A percentile compares a stretch with the other conserved stretches of the same genome.
Conservation (phyloP, 148 eudicot species). For the Amaranthus cruentus region DNA sequence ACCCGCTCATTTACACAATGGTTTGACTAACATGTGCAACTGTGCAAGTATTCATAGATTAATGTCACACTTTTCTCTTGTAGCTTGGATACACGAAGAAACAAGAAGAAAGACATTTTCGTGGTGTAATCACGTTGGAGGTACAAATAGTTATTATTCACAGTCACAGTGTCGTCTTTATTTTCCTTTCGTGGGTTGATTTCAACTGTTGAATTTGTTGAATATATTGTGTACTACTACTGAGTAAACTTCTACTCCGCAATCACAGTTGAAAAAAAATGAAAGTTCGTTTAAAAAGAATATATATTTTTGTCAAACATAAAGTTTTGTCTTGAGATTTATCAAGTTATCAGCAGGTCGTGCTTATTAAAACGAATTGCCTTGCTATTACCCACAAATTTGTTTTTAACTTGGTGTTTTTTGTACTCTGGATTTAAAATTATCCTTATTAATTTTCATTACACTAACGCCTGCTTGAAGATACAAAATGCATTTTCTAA, state of each 20-base stretch:
- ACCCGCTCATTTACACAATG: too few relatives aligned
- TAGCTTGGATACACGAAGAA: slow-evolving; percentile 99
- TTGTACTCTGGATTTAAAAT: background rate
- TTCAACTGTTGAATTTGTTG: background rate
- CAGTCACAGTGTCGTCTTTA: too few relatives aligned
- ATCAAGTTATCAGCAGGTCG: background rate
- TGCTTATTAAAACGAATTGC: background rate
- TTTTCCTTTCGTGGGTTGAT: too few relatives aligned
- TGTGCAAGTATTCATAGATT: background rate
- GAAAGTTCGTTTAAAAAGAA: too few relatives aligned
- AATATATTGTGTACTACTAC: too few relatives aligned
- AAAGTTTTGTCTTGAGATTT: background rate
- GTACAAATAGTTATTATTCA: slow-evolving; percentile 30
- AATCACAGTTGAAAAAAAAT: too few relatives aligned
- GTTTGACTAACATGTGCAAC: background rate
- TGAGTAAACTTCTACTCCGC: too few relatives aligned
- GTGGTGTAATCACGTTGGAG: slow-evolving; percentile 93
- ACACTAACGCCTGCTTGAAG: background rate
- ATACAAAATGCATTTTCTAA: background rate
- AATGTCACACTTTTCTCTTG: slow-evolving; percentile 18
- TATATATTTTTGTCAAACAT: too few relatives aligned
- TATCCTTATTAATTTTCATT: background rate
- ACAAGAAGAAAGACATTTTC: slow-evolving; percentile 95
- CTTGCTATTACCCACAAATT: background rate
- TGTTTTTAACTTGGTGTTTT: background rate